Percentiles rank a stretch among this genome's conserved stretches.
Evolutionary conservation across 371 early-diverging fungal genomes (phyloP).

Genomic region (Coemansia sp.): DNA sequence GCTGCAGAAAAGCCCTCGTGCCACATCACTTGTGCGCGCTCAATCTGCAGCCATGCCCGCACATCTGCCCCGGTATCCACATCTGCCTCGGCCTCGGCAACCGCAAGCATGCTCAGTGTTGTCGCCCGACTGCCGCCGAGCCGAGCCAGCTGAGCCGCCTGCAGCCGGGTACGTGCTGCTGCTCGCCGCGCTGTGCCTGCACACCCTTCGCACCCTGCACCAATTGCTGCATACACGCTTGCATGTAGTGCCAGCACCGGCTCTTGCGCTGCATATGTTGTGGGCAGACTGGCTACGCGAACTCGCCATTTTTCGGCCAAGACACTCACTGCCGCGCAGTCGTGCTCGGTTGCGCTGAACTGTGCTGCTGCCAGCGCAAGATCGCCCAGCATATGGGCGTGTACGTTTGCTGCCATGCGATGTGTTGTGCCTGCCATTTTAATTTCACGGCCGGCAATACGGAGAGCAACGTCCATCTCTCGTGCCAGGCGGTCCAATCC

Average conservation of each 20-base stretch:
- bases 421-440: slow-evolving; percentile 13
- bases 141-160: slow-evolving; percentile 48
- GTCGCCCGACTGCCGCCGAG: slow-evolving; percentile 40
- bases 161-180: slow-evolving; percentile 29
- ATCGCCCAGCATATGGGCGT: slow-evolving; percentile 50
- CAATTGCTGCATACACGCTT: slow-evolving; percentile 31
- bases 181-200: slow-evolving; percentile 10
- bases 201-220: not conserved
- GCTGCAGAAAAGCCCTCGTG: slow-evolving; percentile 38
- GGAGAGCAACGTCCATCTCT: slow-evolving; percentile 10
- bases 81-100: slow-evolving; percentile 31
- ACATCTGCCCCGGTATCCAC: slow-evolving; percentile 9
- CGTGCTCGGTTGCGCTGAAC: slow-evolving; percentile 3
- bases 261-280: slow-evolving; percentile 37
- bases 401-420: slow-evolving; percentile 26
- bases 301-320: slow-evolving; percentile 35
- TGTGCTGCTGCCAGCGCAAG: slow-evolving; percentile 21
- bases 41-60: slow-evolving; percentile 40
- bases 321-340: slow-evolving; percentile 11
- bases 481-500: slow-evolving; percentile 8
- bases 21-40: slow-evolving; percentile 48
- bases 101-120: slow-evolving; percentile 40
- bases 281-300: slow-evolving; percentile 32
- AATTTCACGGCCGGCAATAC: slow-evolving; percentile 21
- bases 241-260: slow-evolving; percentile 44